A percentile compares a stretch with the other conserved stretches of the same genome.
phyloP scores from a whole-genome alignment of 1,139 yeast genomes.

The Nakaseomyces bracarensis region DNA sequence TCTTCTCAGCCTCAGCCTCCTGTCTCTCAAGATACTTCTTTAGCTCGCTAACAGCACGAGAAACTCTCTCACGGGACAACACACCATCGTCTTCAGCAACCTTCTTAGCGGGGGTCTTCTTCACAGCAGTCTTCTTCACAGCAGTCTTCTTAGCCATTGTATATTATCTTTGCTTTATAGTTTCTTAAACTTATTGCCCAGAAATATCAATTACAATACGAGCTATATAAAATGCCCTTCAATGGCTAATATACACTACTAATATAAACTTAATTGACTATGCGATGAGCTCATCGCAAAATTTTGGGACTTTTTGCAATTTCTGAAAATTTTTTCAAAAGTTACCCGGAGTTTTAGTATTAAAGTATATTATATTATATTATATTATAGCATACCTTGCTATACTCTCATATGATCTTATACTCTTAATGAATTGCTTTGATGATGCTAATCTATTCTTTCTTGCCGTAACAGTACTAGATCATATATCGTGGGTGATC shows the following conservation, averaged over 20 bases:
- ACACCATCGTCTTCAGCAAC: not conserved
- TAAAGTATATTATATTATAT: no score
- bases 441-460: no score
- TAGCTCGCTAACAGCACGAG: conserved; percentile 45
- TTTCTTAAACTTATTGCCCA: no score
- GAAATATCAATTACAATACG: no score
- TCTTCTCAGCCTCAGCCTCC: conserved; percentile 30
- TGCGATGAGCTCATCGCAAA: conserved; percentile 3
- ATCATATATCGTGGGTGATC: no score
- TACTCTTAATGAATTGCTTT: no score
- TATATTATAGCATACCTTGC: not conserved
- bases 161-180: not conserved
- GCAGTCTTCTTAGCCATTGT: conserved; percentile 1
- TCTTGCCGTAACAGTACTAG: no score
- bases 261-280: no score
- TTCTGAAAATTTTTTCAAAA: not conserved
- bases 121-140: not conserved
- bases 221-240: no score
- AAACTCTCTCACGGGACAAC: conserved; percentile 18
- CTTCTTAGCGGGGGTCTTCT: not conserved
- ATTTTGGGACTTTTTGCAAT: not conserved
- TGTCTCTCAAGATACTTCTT: conserved; percentile 37
- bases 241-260: no score
- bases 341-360: conserved; percentile 2
- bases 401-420: no score